Evolutionary conservation across 2,329 filamentous ascomycete species (phyloP).

Genomic region (Cytospora leucostoma): DNA sequence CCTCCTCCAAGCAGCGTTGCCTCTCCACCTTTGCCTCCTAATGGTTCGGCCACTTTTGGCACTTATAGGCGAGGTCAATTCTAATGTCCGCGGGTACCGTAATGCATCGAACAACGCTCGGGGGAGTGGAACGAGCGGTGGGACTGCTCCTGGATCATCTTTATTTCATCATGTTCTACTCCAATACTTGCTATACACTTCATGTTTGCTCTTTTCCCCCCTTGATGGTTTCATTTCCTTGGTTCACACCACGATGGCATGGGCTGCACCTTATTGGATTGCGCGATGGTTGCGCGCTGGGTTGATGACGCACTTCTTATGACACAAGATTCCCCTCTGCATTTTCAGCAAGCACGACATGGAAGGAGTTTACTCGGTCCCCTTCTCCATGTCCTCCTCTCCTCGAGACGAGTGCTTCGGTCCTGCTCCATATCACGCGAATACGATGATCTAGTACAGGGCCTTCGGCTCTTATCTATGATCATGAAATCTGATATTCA

Average conservation of each 20-base stretch:
- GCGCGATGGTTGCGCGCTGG: constrained; percentile 12
- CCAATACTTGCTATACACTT: not conserved
- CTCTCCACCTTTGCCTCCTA: constrained; percentile 2
- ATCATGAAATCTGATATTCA: constrained; percentile 12
- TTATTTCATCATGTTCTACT: not conserved
- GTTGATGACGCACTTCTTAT: constrained; percentile 12
- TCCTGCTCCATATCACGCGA: constrained; percentile 12
- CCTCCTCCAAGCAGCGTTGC: constrained; percentile 2
- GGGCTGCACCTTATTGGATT: constrained; percentile 11
- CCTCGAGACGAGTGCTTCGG: constrained; percentile 16
- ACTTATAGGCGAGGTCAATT: constrained; percentile 14
- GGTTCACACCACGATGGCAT: constrained; percentile 12
- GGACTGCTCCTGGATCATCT: not conserved
- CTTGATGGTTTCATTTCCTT: constrained; percentile 2
- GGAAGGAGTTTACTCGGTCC: constrained; percentile 25
- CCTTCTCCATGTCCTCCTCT: constrained; percentile 12
- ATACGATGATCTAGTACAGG: constrained; percentile 23
- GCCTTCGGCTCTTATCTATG: constrained; percentile 13
- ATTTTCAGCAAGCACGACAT: constrained; percentile 18
- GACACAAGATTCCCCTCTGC: constrained; percentile 24
- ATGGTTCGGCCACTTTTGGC: constrained; percentile 4
- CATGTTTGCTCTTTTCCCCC: constrained; percentile 3
- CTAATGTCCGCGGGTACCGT: not conserved
- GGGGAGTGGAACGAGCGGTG: no score
- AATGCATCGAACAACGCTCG: not conserved